Evolutionary conservation across 306 rosid species (phyloP), one percentile per base, ranked within the genome.

Genomic region (Sicyos baderoa): DNA sequence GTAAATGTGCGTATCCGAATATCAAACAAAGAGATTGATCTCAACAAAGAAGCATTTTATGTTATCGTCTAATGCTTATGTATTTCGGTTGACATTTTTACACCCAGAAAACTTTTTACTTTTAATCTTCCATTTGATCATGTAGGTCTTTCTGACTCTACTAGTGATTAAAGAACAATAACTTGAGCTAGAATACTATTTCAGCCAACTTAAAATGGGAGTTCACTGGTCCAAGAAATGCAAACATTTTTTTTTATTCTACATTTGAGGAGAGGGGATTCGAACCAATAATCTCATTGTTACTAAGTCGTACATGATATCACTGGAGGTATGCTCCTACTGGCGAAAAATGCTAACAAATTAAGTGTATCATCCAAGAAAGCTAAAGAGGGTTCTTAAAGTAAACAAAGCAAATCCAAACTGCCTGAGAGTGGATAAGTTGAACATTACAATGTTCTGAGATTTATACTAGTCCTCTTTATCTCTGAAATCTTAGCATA

Each of bases 141-240:
- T 35, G 40, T 6, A 35, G 40, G 6, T 6, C 40, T 35, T n/a
- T 52, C 55, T 16, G 54, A 47, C 51, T 13, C 44, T 37, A 47
- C 51, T 47, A 0, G 11, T 11, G 51, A 47, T 47, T 47, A 25
- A 47, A 47, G 51, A 47, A 13, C 16, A 47, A 10, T 47, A 13
- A 47, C 16, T 47, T 47, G 5, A 47, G 11, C 2, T 37, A 37
- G 44, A 37, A 10, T 54, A 54, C 9, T 22, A 10, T 54, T 54
- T 10, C 9, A 9, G 16, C 58, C 22, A 19, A 54, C 59, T 54
- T 54, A 29, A 60, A n/a, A 16, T 60, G 6, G 7, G 66, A 32
- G 47, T n/a, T 60, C 23, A 57, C 40, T 57, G 63, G 18, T 25
- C 63, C 13, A 56, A 56, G 62, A 25, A 56, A 56, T 56, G 62